phyloP scores from a whole-genome alignment of 495 filamentous ascomycete genomes.

The Penicillium malachiteum region DNA sequence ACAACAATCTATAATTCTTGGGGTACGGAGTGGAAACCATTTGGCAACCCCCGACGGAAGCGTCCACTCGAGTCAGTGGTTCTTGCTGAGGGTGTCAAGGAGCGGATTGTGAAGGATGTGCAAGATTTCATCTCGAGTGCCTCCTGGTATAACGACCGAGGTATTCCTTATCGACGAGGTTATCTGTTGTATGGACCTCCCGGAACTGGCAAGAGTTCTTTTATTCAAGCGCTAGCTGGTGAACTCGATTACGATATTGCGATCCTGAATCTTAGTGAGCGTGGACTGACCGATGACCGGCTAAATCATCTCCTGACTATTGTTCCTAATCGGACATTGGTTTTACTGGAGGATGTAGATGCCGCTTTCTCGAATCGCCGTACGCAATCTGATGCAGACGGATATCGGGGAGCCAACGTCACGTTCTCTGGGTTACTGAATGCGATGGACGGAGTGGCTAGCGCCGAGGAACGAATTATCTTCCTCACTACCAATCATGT shows the following conservation, averaged over 20 bases:
- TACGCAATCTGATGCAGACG: conserved; percentile 69
- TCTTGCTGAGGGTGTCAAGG: conserved; percentile 80
- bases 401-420: conserved; percentile 85
- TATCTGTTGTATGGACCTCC: conserved; percentile 94
- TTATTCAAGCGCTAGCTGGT: conserved; percentile 92
- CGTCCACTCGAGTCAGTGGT: conserved; percentile 86
- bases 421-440: conserved; percentile 95
- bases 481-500: conserved; percentile 96
- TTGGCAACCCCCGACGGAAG: conserved; percentile 85
- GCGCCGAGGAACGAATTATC: conserved; percentile 87
- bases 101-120: conserved; percentile 80
- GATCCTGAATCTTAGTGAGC: conserved; percentile 89
- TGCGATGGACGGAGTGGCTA: conserved; percentile 91
- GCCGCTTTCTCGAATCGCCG: conserved; percentile 84
- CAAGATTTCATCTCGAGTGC: conserved; percentile 75
- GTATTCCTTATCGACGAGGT: conserved; percentile 90
- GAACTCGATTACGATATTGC: conserved; percentile 92
- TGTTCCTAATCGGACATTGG: conserved; percentile 78
- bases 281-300: conserved; percentile 89
- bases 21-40: conserved; percentile 77
- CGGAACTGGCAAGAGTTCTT: conserved; percentile 92
- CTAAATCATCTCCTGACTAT: conserved; percentile 86
- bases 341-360: conserved; percentile 92
- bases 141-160: conserved; percentile 90
- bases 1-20: conserved; percentile 86